A percentile compares a stretch with the other conserved stretches of the same genome.
Evolutionary conservation across 2,329 filamentous ascomycete species (phyloP).

Genomic region (Botrytis squamosa): DNA sequence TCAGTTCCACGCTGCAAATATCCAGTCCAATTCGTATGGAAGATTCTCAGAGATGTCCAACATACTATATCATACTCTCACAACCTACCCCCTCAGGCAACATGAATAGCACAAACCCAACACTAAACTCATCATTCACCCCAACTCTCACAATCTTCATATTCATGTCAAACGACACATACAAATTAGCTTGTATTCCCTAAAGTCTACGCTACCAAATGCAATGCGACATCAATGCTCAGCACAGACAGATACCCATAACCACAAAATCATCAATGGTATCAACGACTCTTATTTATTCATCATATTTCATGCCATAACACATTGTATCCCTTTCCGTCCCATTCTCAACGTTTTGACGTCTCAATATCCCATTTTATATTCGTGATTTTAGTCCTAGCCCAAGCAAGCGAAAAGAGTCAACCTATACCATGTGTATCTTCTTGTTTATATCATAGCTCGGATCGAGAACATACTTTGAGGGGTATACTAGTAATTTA

Average conservation of each 20-base stretch:
- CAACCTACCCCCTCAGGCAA: background rate
- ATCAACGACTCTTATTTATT: background rate
- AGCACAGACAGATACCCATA: background rate
- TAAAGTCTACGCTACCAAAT: background rate
- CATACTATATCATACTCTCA: background rate
- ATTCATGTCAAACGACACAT: background rate
- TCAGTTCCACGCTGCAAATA: background rate
- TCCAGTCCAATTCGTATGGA: background rate
- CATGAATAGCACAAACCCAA: background rate
- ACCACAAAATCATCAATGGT: background rate
- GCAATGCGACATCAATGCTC: background rate
- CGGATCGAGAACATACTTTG: background rate
- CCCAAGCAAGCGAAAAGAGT: background rate
- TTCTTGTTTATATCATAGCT: background rate
- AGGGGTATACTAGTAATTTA: background rate
- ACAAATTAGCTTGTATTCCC: background rate
- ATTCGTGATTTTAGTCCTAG: background rate
- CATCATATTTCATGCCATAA: background rate
- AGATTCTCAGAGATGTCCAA: background rate
- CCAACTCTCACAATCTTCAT: background rate
- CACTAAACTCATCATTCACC: background rate
- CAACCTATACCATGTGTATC: background rate
- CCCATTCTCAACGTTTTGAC: background rate
- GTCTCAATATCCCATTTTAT: background rate
- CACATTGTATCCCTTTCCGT: background rate